These are phyloP conservation scores for Suhomyces maxii DNA, from an alignment of 1,139 yeast species.

Conservation along the genomic window DNA sequence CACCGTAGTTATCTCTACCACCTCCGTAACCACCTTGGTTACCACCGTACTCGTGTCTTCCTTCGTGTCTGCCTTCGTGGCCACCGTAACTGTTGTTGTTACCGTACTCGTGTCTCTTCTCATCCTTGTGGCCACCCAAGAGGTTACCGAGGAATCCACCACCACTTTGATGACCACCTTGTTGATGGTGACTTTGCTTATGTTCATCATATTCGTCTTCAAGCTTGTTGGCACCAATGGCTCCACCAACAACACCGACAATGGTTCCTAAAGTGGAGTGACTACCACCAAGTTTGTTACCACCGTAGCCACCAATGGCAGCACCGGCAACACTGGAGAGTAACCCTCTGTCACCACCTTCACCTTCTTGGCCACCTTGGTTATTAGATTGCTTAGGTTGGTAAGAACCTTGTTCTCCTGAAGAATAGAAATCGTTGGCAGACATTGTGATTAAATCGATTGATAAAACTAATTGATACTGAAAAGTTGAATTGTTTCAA, in stretches of 20 bases:
- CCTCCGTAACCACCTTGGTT: constrained; percentile 11
- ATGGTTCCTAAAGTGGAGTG: constrained; percentile 55
- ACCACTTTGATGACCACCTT: constrained; percentile 13
- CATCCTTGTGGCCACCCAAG: constrained; percentile 12
- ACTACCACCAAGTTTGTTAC: constrained; percentile 38
- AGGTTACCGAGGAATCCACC: constrained; percentile 14
- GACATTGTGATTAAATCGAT: constrained; percentile 38
- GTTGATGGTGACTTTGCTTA: constrained; percentile 15
- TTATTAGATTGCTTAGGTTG: constrained; percentile 21
- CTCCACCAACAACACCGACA: constrained; percentile 64
- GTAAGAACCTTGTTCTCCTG: constrained; percentile 47
- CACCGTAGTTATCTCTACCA: constrained; percentile 10
- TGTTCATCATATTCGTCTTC: constrained; percentile 40
- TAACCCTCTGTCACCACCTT: constrained; percentile 56
- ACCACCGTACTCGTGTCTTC: constrained; percentile 9
- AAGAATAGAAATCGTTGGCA: constrained; percentile 60
- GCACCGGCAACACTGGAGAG: constrained; percentile 59
- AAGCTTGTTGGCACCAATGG: constrained; percentile 55
- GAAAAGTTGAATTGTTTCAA: no score
- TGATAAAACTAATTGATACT: no score
- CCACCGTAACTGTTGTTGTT: constrained; percentile 8
- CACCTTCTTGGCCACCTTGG: constrained; percentile 19
- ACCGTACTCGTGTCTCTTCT: constrained; percentile 1
- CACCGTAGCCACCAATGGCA: constrained; percentile 58
- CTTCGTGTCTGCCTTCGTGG: constrained; percentile 6